These are phyloP conservation scores for Neopestalotiopsis clavispora DNA, from an alignment of 2,329 filamentous ascomycete species.

Conservation along the genomic window DNA sequence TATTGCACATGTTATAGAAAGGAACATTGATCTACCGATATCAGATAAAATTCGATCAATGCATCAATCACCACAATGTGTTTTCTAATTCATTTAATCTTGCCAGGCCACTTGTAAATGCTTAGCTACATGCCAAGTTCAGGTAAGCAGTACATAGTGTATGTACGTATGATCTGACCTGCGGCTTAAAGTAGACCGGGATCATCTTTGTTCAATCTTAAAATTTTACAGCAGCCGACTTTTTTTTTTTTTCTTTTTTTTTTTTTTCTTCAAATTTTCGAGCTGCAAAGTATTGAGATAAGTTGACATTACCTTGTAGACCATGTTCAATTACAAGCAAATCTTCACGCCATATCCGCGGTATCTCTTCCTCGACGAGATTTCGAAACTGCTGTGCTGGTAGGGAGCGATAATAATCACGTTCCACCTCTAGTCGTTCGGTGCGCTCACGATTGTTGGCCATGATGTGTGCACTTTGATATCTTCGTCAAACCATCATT, in stretches of 20 bases:
- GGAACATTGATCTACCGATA: not conserved
- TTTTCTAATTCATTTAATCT: too few relatives aligned
- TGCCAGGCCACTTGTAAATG: too few relatives aligned
- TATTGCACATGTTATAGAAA: not conserved
- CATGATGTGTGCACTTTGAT: not conserved
- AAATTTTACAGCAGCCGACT: not conserved
- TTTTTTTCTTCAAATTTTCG: not conserved
- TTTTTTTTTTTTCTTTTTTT: not conserved
- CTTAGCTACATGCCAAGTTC: not conserved
- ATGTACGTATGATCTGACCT: not conserved
- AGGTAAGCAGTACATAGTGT: not conserved
- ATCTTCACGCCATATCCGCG: slow-evolving; percentile 1
- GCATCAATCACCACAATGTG: too few relatives aligned
- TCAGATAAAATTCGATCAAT: too few relatives aligned
- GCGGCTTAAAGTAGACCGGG: not conserved
- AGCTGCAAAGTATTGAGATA: too few relatives aligned
- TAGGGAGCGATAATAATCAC: slow-evolving; percentile 9
- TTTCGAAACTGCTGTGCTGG: slow-evolving; percentile 5
- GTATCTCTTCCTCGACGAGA: not conserved
- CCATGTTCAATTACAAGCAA: not conserved
- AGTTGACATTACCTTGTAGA: not conserved
- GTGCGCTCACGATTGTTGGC: not conserved
- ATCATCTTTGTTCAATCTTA: not conserved
- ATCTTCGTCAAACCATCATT: not conserved
- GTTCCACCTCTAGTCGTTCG: slow-evolving; percentile 6